These are phyloP conservation scores for Saitozyma podzolica DNA, from an alignment of 768 basidiomycete genomes.

Conservation along the genomic window DNA sequence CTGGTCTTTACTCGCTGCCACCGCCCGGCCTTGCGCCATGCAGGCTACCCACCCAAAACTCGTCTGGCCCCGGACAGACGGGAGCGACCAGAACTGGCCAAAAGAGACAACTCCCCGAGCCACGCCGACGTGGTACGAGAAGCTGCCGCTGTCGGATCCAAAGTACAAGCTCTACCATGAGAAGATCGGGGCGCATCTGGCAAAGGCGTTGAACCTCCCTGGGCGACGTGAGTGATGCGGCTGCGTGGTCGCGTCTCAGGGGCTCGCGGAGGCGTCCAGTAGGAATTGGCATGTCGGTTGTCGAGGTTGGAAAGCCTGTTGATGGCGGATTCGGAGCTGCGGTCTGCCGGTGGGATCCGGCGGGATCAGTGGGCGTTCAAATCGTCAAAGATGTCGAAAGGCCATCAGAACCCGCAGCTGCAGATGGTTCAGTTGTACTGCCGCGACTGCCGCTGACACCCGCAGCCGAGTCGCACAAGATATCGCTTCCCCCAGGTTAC, in stretches of 20 bases:
- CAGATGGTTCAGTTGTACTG: too few species aligned
- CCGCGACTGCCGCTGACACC: not conserved
- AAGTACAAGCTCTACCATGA: constrained; percentile 34
- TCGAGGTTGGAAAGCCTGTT: too few species aligned
- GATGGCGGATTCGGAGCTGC: not conserved
- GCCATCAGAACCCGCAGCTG: too few species aligned
- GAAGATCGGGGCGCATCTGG: constrained; percentile 33
- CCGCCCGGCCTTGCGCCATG: too few species aligned
- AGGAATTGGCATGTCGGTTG: too few species aligned
- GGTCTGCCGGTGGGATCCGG: not conserved
- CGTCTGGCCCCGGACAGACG: constrained; percentile 40
- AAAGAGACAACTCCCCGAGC: not conserved
- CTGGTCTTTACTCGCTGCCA: too few species aligned
- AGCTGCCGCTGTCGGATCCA: constrained; percentile 1
- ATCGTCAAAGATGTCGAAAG: too few species aligned
- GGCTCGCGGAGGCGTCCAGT: too few species aligned
- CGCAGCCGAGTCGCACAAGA: constrained; percentile 13
- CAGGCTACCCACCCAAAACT: not conserved
- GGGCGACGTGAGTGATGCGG: constrained; percentile 3
- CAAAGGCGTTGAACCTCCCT: constrained; percentile 13
- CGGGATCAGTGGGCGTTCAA: too few species aligned
- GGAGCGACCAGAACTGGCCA: constrained; percentile 24
- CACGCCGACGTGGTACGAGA: constrained; percentile 2
- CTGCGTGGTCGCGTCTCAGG: not conserved
- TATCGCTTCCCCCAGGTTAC: constrained; percentile 38